Evolutionary conservation across 805 yeast genomes (phyloP), one percentile per base, ranked within the genome.

Genomic region (Wickerhamiella galacta): DNA sequence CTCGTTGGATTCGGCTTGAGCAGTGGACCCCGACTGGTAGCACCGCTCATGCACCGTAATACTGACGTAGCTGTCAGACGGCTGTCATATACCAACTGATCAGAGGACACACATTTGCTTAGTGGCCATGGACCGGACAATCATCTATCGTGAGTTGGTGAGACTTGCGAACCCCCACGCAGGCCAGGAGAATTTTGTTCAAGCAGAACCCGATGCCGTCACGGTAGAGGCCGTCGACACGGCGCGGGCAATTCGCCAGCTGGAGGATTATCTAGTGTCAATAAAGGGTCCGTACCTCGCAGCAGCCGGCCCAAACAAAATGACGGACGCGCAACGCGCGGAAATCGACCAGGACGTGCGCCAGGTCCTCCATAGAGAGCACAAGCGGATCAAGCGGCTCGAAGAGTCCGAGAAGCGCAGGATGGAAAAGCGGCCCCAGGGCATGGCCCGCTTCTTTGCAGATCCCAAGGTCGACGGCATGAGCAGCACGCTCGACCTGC

Each of bases 311-410:
- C 40, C 45, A 3, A 32, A 37, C 26, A 41, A 39, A 23, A 35
- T 59, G 39, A 48, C 54, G 8, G 59, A 56, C 18, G 39, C 46
- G 14, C 58, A 59, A 28, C 40, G 54, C 16, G 60, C 57, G 41
- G 58, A 55, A 20, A 49, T 58, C 18, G 63, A 59, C 41, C 54
- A 52, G 36, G 58, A 54, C 25, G 51, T 58, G 17, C 44, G 53
- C n/a, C 36, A 45, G 23, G 45, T 56, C 26, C 33, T 58, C 15
- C 60, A 58, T 40, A 40, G 41, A 16, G 56, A 54, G 35, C 46
- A 49, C 39, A 40, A 38, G 12, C 37, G 47, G 17, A 39, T 49
- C 19, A 38, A 46, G 25, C 24, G 36, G 14, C 41, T 44, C 18
- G 48, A 45, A 35, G 34, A 30, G 26, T 29, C 22, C 16, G 43